Evolutionary conservation across 31 red algal species (phyloP).

Genomic region (Porphyra umbilicalis): DNA sequence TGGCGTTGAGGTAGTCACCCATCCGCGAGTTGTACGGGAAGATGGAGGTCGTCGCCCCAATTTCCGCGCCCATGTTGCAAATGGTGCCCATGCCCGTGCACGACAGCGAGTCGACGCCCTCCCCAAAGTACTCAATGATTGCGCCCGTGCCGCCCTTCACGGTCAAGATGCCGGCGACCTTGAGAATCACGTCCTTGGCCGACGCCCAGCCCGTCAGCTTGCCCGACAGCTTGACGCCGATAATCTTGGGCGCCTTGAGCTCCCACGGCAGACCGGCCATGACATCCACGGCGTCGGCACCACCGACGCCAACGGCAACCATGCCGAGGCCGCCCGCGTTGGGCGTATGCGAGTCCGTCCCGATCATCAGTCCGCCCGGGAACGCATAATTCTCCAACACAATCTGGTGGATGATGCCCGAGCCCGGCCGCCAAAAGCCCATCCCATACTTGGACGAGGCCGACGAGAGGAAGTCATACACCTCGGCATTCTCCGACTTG

Average conservation of each 20-base stretch:
- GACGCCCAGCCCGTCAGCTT: slow-evolving; percentile 86
- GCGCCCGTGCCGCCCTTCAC: slow-evolving; percentile 99
- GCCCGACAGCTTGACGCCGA: slow-evolving; percentile 95
- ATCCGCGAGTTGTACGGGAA: slow-evolving; percentile 97
- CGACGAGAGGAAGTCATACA: slow-evolving; percentile 87
- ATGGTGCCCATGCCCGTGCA: slow-evolving; percentile 99
- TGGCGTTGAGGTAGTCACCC: slow-evolving; percentile 87
- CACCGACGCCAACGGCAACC: slow-evolving; percentile 95
- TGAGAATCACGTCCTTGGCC: slow-evolving; percentile 97
- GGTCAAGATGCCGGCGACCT: slow-evolving; percentile 96
- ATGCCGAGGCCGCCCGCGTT: slow-evolving; percentile 97
- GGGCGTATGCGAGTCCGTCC: slow-evolving; percentile 97
- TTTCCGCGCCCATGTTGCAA: slow-evolving; percentile 99
- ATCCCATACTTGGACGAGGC: slow-evolving; percentile 89
- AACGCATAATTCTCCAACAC: slow-evolving; percentile 99
- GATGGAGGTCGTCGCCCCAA: slow-evolving; percentile 98
- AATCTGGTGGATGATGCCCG: slow-evolving; percentile 99
- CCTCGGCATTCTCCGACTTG: slow-evolving; percentile 84
- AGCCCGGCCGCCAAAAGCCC: slow-evolving; percentile 98
- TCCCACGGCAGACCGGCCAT: slow-evolving; percentile 99
- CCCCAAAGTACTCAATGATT: slow-evolving; percentile 99
- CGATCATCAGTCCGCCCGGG: slow-evolving; percentile 97
- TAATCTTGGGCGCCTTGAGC: slow-evolving; percentile 94
- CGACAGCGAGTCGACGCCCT: slow-evolving; percentile 89
- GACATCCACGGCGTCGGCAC: slow-evolving; percentile 99